Conservation (phyloP, 148 eudicot genomes). For the Rhododendron henanense region DNA sequence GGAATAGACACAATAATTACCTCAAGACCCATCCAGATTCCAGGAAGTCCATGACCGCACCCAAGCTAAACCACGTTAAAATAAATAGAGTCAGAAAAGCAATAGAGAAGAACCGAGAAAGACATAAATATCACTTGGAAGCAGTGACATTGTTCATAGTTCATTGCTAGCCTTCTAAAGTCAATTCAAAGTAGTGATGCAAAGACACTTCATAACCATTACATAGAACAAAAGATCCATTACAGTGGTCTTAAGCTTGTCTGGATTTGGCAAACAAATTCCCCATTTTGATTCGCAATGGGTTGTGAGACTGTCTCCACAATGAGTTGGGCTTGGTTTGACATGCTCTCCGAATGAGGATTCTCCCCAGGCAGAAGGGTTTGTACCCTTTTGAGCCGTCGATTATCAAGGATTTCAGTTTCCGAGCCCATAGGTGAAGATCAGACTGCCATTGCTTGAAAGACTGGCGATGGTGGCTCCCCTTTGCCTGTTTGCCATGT, state of each 20-base stretch:
- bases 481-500: neutral
- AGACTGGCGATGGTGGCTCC: neutral
- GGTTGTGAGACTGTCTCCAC: neutral
- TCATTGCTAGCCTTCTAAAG: neutral
- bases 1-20: constrained; percentile 24
- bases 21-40: constrained; percentile 80
- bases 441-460: neutral
- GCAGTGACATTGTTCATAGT: neutral
- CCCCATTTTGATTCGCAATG: neutral
- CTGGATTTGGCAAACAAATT: neutral
- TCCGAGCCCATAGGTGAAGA: neutral
- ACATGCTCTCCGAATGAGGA: neutral
- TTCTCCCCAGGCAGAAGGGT: neutral
- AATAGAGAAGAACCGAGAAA: neutral
- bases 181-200: neutral
- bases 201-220: neutral
- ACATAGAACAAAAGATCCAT: neutral
- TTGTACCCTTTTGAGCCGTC: neutral
- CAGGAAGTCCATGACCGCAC: constrained; percentile 99
- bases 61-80: constrained; percentile 63
- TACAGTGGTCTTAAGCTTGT: neutral
- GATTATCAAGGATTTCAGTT: neutral
- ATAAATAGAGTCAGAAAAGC: constrained; percentile 8
- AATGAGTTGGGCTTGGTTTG: neutral
- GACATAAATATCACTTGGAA: neutral